Evolutionary conservation across 495 filamentous ascomycete species (phyloP).

Genomic region (Aspergillus saccharolyticus): DNA sequence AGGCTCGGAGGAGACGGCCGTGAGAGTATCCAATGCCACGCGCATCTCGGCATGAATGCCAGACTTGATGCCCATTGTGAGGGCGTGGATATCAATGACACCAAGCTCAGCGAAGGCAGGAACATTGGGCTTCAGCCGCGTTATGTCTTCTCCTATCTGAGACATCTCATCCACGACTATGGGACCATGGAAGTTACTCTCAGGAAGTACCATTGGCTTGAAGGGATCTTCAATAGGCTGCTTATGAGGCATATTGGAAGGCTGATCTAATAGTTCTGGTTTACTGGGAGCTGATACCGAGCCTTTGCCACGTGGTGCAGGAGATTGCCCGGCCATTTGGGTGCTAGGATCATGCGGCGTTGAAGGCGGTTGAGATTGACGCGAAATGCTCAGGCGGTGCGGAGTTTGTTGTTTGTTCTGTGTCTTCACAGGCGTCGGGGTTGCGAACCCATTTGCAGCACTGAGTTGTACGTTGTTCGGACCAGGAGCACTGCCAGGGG

Average conservation of each 20-base stretch:
- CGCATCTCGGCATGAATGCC: slow-evolving; percentile 85
- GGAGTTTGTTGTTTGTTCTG: slow-evolving; percentile 37
- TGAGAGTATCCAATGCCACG: slow-evolving; percentile 79
- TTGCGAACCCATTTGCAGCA: slow-evolving; percentile 41
- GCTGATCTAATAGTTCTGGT: slow-evolving; percentile 36
- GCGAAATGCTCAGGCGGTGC: slow-evolving; percentile 34
- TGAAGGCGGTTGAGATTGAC: slow-evolving; percentile 33
- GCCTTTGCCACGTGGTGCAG: slow-evolving; percentile 34
- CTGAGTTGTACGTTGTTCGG: slow-evolving; percentile 30
- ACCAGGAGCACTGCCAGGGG: slow-evolving; percentile 30
- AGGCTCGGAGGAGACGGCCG: slow-evolving; percentile 62
- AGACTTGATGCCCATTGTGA: slow-evolving; percentile 87
- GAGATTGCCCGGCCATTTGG: slow-evolving; percentile 31
- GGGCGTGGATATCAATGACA: slow-evolving; percentile 82
- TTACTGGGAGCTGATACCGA: slow-evolving; percentile 38
- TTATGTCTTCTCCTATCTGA: slow-evolving; percentile 58
- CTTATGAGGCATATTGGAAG: slow-evolving; percentile 45
- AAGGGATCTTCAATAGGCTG: slow-evolving; percentile 39
- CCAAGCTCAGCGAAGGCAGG: slow-evolving; percentile 77
- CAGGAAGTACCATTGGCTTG: slow-evolving; percentile 53
- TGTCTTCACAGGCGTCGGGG: slow-evolving; percentile 35
- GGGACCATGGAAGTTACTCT: slow-evolving; percentile 59
- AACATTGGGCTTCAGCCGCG: slow-evolving; percentile 61
- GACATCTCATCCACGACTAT: slow-evolving; percentile 56
- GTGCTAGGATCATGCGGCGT: slow-evolving; percentile 29